Conservation (phyloP, 805 yeast species). For the Monosporozyma solicola region DNA sequence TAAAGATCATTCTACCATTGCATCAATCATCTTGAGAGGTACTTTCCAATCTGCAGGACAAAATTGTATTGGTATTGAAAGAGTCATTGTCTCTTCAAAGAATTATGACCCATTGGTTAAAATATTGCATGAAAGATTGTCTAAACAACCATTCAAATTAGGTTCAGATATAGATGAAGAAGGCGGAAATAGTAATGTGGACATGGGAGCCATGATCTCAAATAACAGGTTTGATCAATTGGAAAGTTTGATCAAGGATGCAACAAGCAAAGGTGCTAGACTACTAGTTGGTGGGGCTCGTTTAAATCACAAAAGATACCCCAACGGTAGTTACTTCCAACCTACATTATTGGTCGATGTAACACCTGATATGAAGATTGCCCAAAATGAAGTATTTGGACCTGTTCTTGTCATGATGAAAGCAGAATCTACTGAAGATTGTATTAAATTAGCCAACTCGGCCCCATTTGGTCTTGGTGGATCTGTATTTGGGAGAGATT, state of each 20-base stretch:
- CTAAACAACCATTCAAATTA: slow-evolving; percentile 43
- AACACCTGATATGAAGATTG: slow-evolving; percentile 64
- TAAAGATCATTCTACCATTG: slow-evolving; percentile 43
- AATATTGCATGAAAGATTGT: slow-evolving; percentile 49
- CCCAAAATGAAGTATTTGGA: slow-evolving; percentile 89
- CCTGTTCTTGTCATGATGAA: slow-evolving; percentile 77
- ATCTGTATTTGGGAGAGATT: slow-evolving; percentile 71
- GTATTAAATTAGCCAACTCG: slow-evolving; percentile 68
- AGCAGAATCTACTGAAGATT: slow-evolving; percentile 58
- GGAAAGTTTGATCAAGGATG: slow-evolving; percentile 60
- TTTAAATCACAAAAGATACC: slow-evolving; percentile 81
- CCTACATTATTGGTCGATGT: slow-evolving; percentile 88
- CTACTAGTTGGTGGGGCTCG: slow-evolving; percentile 74
- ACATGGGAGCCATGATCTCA: slow-evolving; percentile 93
- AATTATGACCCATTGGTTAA: slow-evolving; percentile 56
- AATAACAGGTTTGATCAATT: slow-evolving; percentile 61
- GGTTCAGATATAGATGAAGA: slow-evolving; percentile 89
- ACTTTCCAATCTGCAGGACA: slow-evolving; percentile 97
- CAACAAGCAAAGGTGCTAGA: slow-evolving; percentile 74
- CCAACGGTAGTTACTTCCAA: slow-evolving; percentile 87
- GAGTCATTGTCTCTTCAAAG: slow-evolving; percentile 72
- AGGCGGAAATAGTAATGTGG: slow-evolving; percentile 56
- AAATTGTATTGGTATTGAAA: slow-evolving; percentile 94
- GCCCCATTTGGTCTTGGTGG: slow-evolving; percentile 89
- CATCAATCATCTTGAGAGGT: slow-evolving; percentile 87